Percentiles rank a stretch among this genome's conserved stretches.
Conservation (phyloP, 306 rosid genomes). For the Aeschynomene evenia region DNA sequence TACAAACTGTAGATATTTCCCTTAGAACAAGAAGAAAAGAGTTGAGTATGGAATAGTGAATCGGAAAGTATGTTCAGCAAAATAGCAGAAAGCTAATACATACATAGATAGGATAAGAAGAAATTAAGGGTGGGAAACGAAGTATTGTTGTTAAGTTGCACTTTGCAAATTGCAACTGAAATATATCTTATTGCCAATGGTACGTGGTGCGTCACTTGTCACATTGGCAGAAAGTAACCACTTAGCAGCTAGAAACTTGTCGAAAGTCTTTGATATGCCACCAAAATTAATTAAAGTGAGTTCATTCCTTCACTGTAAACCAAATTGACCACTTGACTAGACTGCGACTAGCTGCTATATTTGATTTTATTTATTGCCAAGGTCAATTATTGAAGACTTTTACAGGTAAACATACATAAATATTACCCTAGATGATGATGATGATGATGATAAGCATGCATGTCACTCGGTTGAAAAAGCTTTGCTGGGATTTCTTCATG, state of each 20-base stretch:
- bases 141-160: background rate
- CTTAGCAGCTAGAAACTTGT: background rate
- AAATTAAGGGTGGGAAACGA: background rate
- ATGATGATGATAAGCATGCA: too few species aligned
- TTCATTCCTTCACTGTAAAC: background rate
- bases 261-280: too few species aligned
- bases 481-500: too few species aligned
- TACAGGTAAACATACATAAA: background rate
- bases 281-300: background rate
- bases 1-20: too few species aligned
- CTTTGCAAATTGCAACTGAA: too few species aligned
- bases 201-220: background rate
- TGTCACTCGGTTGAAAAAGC: too few species aligned
- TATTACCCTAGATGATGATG: background rate
- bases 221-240: background rate
- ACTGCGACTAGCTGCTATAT: background rate
- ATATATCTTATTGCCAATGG: too few species aligned
- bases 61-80: background rate
- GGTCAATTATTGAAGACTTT: background rate
- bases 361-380: background rate
- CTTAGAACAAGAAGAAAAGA: too few species aligned
- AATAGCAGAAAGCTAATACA: background rate
- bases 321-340: background rate
- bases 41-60: background rate
- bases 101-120: too few species aligned